These are phyloP conservation scores for Parastagonospora nodorum DNA, from an alignment of 2,329 filamentous ascomycete species.

Conservation along the genomic window DNA sequence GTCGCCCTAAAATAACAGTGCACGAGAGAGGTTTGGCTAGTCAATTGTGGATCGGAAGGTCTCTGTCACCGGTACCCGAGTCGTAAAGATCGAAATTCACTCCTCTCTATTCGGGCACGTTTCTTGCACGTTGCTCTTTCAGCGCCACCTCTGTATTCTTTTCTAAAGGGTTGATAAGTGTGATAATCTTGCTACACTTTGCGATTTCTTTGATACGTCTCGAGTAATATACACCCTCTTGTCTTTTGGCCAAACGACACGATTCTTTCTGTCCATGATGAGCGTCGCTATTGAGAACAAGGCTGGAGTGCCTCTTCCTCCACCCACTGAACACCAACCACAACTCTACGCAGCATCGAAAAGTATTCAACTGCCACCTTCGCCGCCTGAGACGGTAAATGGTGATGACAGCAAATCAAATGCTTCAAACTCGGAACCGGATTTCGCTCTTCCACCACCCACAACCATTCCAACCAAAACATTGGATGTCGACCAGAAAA, in stretches of 20 bases:
- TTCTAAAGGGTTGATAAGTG: too few species aligned
- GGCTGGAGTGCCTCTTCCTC: conserved; percentile 20
- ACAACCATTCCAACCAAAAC: conserved; percentile 63
- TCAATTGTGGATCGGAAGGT: neutral
- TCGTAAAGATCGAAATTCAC: neutral
- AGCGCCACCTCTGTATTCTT: too few species aligned
- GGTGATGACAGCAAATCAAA: conserved; percentile 35
- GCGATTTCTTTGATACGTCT: too few species aligned
- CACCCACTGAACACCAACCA: conserved; percentile 18
- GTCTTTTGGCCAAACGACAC: neutral
- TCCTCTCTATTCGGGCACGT: too few species aligned
- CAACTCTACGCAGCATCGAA: conserved; percentile 21
- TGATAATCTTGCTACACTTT: too few species aligned
- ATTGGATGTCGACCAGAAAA: conserved; percentile 77
- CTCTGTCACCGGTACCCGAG: neutral
- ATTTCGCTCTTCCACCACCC: conserved; percentile 72
- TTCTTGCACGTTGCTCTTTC: too few species aligned
- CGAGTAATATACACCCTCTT: too few species aligned
- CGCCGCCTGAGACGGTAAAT: conserved; percentile 42
- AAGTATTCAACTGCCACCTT: conserved; percentile 34
- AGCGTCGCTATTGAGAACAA: conserved; percentile 15
- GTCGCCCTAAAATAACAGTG: conserved; percentile 4
- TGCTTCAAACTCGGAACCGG: conserved; percentile 19
- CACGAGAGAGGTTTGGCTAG: conserved; percentile 3
- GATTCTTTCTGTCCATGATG: conserved; percentile 17